Percentiles rank a stretch among this genome's conserved stretches.
These are phyloP conservation scores for Pythium myriotylum DNA, from an alignment of 352 stramenopile species.

Conservation along the genomic window DNA sequence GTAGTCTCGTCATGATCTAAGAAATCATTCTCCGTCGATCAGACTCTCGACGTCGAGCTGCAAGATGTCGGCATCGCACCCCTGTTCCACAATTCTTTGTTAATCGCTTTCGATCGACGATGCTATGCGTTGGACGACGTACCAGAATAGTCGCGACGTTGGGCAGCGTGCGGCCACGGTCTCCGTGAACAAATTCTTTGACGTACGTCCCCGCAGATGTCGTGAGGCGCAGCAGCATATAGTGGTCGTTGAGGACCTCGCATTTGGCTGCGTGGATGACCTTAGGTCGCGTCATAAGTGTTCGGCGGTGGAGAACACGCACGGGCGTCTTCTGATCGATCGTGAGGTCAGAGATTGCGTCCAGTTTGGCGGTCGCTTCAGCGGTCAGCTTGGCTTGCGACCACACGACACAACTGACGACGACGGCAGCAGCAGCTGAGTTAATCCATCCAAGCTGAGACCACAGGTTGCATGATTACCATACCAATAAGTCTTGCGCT, in stretches of 20 bases:
- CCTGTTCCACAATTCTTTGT: slow-evolving; percentile 33
- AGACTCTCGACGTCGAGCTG: slow-evolving; percentile 96
- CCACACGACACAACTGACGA: slow-evolving; percentile 77
- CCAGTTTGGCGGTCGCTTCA: slow-evolving; percentile 68
- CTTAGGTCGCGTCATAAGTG: slow-evolving; percentile 92
- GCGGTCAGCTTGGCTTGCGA: slow-evolving; percentile 57
- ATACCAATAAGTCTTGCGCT: slow-evolving; percentile 89
- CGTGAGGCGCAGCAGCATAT: slow-evolving; percentile 94
- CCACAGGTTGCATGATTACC: background rate
- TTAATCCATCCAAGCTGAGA: background rate
- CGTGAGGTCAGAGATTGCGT: slow-evolving; percentile 79
- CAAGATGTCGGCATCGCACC: slow-evolving; percentile 94
- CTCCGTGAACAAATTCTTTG: slow-evolving; percentile 99
- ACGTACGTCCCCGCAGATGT: slow-evolving; percentile 98
- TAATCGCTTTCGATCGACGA: background rate
- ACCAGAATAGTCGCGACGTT: slow-evolving; percentile 92
- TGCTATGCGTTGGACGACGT: slow-evolving; percentile 14
- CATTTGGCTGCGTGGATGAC: slow-evolving; percentile 88
- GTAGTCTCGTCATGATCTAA: background rate
- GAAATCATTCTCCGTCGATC: slow-evolving; percentile 49
- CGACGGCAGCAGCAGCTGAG: background rate
- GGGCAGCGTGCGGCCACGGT: slow-evolving; percentile 96
- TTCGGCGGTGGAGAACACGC: slow-evolving; percentile 97
- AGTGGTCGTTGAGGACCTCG: slow-evolving; percentile 95
- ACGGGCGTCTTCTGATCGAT: slow-evolving; percentile 97